Conservation (phyloP, 148 eudicot species). For the Vaccinium vitisidaea region DNA sequence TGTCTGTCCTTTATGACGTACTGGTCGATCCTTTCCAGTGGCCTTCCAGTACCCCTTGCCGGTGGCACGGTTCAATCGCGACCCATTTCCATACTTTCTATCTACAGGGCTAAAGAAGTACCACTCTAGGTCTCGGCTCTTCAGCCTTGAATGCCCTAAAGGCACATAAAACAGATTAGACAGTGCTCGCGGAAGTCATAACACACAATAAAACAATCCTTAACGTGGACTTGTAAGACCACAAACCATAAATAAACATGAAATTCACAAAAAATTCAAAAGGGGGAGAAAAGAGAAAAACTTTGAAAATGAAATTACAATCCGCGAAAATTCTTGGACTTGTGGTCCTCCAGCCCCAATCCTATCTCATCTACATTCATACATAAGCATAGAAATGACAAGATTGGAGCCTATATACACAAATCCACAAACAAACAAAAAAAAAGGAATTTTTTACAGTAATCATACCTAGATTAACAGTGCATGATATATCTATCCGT, state of each 20-base stretch:
- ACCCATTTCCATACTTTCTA: slow-evolving; percentile 40
- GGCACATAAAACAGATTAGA: slow-evolving; percentile 3
- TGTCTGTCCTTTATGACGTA: slow-evolving; percentile 27
- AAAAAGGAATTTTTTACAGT: neutral
- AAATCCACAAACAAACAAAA: neutral
- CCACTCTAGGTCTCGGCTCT: slow-evolving; percentile 39
- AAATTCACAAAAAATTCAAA: neutral
- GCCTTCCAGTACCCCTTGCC: slow-evolving; percentile 45
- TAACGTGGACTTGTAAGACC: neutral
- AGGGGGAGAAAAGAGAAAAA: neutral
- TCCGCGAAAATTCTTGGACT: neutral
- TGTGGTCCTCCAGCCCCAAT: neutral
- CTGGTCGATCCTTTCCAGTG: slow-evolving; percentile 41
- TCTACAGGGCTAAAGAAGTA: slow-evolving; percentile 43
- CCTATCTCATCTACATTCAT: neutral
- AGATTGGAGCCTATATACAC: neutral
- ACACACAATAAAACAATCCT: neutral
- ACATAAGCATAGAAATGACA: neutral
- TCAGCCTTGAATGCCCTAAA: slow-evolving; percentile 30
- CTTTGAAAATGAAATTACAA: neutral
- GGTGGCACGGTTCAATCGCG: slow-evolving; percentile 37
- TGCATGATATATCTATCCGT: neutral
- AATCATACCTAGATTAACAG: neutral
- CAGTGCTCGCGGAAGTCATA: neutral
- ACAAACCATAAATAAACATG: neutral